Conservation (phyloP, 306 rosid genomes). For the Spatholobus suberectus region DNA sequence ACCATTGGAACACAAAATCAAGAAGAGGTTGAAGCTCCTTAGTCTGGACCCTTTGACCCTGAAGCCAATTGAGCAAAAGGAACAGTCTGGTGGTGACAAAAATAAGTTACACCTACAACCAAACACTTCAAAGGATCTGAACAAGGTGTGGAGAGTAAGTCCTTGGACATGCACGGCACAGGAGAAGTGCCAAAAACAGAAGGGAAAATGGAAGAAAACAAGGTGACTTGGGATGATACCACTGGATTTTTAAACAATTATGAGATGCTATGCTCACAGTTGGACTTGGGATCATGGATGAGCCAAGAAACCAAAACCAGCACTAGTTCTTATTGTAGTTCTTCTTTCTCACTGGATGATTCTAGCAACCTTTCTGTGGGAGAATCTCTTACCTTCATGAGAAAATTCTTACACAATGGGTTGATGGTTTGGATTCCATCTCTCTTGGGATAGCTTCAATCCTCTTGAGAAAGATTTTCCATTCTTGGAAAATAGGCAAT, state of each 20-base stretch:
- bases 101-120: slow-evolving; percentile 8
- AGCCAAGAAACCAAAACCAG: slow-evolving; percentile 49
- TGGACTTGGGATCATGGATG: slow-evolving; percentile 44
- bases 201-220: slow-evolving; percentile 38
- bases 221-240: slow-evolving; percentile 39
- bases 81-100: slow-evolving; percentile 38
- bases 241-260: slow-evolving; percentile 46
- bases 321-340: slow-evolving; percentile 41
- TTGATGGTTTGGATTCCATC: slow-evolving; percentile 54
- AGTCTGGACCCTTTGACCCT: slow-evolving; percentile 72
- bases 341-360: slow-evolving; percentile 57
- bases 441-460: slow-evolving; percentile 55
- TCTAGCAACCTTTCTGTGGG: slow-evolving; percentile 48
- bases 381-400: slow-evolving; percentile 42
- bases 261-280: slow-evolving; percentile 51
- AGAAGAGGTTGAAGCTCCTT: slow-evolving; percentile 78
- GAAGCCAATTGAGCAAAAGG: slow-evolving; percentile 47
- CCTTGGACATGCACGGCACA: slow-evolving; percentile 26
- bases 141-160: slow-evolving; percentile 32
- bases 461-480: slow-evolving; percentile 51
- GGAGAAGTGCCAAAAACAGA: slow-evolving; percentile 30
- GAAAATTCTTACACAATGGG: slow-evolving; percentile 50
- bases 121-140: slow-evolving; percentile 32
- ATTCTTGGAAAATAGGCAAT: slow-evolving; percentile 42
- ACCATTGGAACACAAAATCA: slow-evolving; percentile 96